These are phyloP conservation scores for Acer saccharum DNA, from an alignment of 345 rosid species.

Conservation along the genomic window DNA sequence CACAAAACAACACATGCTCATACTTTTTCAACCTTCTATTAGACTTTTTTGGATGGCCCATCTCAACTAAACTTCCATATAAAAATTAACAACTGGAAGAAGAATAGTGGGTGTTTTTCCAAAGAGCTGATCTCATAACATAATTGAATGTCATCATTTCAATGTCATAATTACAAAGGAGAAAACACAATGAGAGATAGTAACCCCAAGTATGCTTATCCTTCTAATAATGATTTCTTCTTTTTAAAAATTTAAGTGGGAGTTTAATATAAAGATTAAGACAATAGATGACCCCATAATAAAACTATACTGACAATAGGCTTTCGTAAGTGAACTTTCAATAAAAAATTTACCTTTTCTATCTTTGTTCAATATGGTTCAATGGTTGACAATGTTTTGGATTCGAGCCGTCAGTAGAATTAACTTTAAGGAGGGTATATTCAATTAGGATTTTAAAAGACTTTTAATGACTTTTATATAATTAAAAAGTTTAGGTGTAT, in stretches of 20 bases:
- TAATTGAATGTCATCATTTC: slow-evolving; percentile 27
- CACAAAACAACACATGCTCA: slow-evolving; percentile 3
- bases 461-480: too few relatives aligned
- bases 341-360: too few relatives aligned
- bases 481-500: too few relatives aligned
- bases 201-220: not conserved
- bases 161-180: slow-evolving; percentile 29
- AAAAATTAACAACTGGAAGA: slow-evolving; percentile 22
- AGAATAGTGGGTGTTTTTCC: not conserved
- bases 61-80: too few relatives aligned
- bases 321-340: too few relatives aligned
- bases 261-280: not conserved
- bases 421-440: too few relatives aligned
- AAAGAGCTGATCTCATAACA: not conserved
- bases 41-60: not conserved
- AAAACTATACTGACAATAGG: too few relatives aligned
- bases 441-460: too few relatives aligned
- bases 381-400: too few relatives aligned
- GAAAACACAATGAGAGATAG: slow-evolving; percentile 21
- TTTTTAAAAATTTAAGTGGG: not conserved
- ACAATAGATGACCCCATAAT: too few relatives aligned
- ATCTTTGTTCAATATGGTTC: too few relatives aligned
- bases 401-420: too few relatives aligned
- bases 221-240: not conserved
- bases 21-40: slow-evolving; percentile 5